These are phyloP conservation scores for Mycosphaerella sp. DNA, from an alignment of 2,329 filamentous ascomycete species.

Conservation along the genomic window DNA sequence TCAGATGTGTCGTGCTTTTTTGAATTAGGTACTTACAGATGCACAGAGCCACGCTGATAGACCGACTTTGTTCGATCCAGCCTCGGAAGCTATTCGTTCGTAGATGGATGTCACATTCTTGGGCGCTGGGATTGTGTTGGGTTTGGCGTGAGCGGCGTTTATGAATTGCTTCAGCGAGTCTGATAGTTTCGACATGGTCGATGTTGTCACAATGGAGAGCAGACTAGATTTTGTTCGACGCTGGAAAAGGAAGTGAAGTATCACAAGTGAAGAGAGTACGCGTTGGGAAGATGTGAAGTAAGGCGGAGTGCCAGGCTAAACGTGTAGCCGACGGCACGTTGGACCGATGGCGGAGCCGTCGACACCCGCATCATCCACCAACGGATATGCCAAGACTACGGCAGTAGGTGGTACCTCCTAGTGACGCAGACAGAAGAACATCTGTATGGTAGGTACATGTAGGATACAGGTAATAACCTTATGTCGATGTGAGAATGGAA, in stretches of 20 bases:
- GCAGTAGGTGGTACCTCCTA: not conserved
- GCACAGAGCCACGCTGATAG: constrained; percentile 60
- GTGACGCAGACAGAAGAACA: not conserved
- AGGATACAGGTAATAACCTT: not conserved
- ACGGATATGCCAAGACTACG: not conserved
- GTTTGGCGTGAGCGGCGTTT: constrained; percentile 60
- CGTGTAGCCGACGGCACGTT: not conserved
- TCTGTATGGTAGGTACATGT: not conserved
- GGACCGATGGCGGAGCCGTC: not conserved
- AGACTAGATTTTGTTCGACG: not conserved
- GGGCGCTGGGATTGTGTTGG: constrained; percentile 59
- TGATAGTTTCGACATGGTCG: constrained; percentile 64
- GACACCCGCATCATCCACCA: not conserved
- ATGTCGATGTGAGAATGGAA: too few species aligned
- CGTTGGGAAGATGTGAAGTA: not conserved
- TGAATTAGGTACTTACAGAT: constrained; percentile 44
- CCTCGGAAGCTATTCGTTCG: constrained; percentile 57
- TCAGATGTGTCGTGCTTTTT: not conserved
- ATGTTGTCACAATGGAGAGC: not conserved
- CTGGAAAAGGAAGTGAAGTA: not conserved
- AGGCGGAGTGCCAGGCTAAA: not conserved
- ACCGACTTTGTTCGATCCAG: constrained; percentile 56
- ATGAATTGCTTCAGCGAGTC: constrained; percentile 65
- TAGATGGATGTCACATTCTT: constrained; percentile 58
- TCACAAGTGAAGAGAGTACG: not conserved